Base-by-base conservation (phyloP, 163 green algal species). In the Scenedesmus sp. region DNA sequence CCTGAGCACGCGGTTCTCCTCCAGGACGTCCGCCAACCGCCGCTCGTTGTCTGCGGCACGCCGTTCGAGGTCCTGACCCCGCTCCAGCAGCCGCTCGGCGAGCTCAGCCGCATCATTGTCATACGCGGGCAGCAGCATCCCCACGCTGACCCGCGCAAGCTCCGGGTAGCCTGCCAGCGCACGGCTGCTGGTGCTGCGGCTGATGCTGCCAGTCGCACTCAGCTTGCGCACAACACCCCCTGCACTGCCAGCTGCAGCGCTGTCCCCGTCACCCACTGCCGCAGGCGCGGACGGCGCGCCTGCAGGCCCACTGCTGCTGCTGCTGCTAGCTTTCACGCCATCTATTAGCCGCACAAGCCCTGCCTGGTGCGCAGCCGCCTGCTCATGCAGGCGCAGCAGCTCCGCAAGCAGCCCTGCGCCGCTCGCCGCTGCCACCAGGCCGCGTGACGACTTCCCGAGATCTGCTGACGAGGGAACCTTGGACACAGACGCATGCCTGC, bases 301-400 rank as follows among this genome's bases (percentile, higher is more conserved):
- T 70, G 85, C 70, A 2, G 70, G 43, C n/a, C 16, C 70, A 42
- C 85, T 68, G 65, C 51, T 20, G 85, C n/a, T n/a, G n/a, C 85
- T 90, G 61, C 85, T 73, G 53, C 40, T 83, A 13, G 51, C 40
- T 35, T 43, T 83, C 16, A 93, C 44, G 33, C 56, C 37, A 1
- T 90, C 90, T 15, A 91, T 85, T 40, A 93, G 51, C 43, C 84
- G 59, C 70, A 88, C 90, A 51, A 95, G 73, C 53, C 90, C 81
- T 88, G 51, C 53, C 33, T 70, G 82, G 40, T 95, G 93, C 22
- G 81, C 83, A 0, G 86, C n/a, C 1, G 96, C 82, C 35, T 96
- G 93, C 0, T 94, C 93, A 61, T 97, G 79, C 78, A 98, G 91
- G 49, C 95, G 91, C 33, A 92, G 81, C 89, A 98, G 91, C 51